Percentiles rank a stretch among this genome's conserved stretches.
These are phyloP conservation scores for Microdochium bolleyi DNA, from an alignment of 2,329 filamentous ascomycete genomes.

Conservation along the genomic window DNA sequence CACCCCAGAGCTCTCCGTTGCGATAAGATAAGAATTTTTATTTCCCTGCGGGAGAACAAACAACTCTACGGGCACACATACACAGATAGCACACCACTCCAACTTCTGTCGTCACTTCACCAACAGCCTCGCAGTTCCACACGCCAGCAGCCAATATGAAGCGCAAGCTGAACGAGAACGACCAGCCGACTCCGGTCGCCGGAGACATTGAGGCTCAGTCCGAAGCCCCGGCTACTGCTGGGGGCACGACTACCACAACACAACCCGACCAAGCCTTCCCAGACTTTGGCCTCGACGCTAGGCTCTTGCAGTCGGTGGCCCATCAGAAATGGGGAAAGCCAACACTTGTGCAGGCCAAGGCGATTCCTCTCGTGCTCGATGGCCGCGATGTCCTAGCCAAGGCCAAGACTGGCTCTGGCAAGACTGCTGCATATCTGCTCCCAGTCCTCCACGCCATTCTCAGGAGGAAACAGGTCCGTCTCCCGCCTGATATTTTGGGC, in stretches of 20 bases:
- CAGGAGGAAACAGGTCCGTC: slow-evolving; percentile 58
- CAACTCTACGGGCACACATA: not conserved
- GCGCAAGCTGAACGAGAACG: slow-evolving; percentile 51
- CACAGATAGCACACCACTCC: not conserved
- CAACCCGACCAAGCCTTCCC: slow-evolving; percentile 40
- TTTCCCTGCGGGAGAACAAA: not conserved
- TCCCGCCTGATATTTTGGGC: not conserved
- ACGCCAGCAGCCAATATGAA: slow-evolving; percentile 37
- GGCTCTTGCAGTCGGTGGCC: slow-evolving; percentile 78
- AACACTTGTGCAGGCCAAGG: slow-evolving; percentile 80
- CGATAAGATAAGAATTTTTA: slow-evolving; percentile 1
- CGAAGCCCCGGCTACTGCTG: not conserved
- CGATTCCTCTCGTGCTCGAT: slow-evolving; percentile 79
- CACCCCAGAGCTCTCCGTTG: no score
- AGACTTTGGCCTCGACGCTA: slow-evolving; percentile 71
- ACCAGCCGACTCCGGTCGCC: slow-evolving; percentile 33
- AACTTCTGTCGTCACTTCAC: not conserved
- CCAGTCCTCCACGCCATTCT: slow-evolving; percentile 82
- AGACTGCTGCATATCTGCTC: slow-evolving; percentile 92
- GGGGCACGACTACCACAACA: slow-evolving; percentile 2
- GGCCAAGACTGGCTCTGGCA: slow-evolving; percentile 91
- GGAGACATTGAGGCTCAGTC: slow-evolving; percentile 18
- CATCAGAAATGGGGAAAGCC: slow-evolving; percentile 78
- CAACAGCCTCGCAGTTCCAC: not conserved
- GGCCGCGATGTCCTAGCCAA: slow-evolving; percentile 87